A percentile compares a stretch with the other conserved stretches of the same genome.
Evolutionary conservation across 345 rosid species (phyloP).

Genomic region (Geranium rotundifolium): DNA sequence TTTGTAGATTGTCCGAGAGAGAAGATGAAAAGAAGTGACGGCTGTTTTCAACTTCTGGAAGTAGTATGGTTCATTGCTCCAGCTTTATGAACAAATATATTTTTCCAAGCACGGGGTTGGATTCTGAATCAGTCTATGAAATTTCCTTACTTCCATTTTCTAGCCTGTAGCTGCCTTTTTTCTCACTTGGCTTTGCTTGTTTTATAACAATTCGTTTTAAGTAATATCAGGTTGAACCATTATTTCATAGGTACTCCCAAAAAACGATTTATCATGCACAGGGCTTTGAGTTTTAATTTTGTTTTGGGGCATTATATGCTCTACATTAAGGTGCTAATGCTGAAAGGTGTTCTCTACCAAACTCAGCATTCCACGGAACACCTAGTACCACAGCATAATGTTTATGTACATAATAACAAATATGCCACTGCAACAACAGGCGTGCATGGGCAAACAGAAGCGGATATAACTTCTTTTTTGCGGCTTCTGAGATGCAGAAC

Average conservation of each 20-base stretch:
- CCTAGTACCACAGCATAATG: conserved; percentile 18
- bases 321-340: conserved; percentile 21
- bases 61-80: conserved; percentile 72
- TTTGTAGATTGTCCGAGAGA: conserved; percentile 60
- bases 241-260: not conserved
- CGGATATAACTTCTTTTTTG: conserved; percentile 91
- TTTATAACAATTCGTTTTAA: not conserved
- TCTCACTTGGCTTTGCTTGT: too few species aligned
- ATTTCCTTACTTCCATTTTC: not conserved
- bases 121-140: not conserved
- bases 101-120: conserved; percentile 45
- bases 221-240: too few species aligned
- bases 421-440: conserved; percentile 19
- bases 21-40: conserved; percentile 94
- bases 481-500: conserved; percentile 11
- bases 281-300: not conserved
- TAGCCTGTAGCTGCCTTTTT: too few species aligned
- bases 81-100: conserved; percentile 72
- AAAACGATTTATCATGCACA: not conserved
- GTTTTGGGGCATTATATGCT: conserved; percentile 4
- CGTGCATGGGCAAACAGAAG: conserved; percentile 67
- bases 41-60: conserved; percentile 91
- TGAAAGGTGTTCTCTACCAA: conserved; percentile 76
- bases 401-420: conserved; percentile 17
- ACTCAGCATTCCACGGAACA: conserved; percentile 27